Evolutionary conservation across 352 stramenopile genomes (phyloP), one percentile per base, ranked within the genome.

Genomic region (Globisporangium irregulare): DNA sequence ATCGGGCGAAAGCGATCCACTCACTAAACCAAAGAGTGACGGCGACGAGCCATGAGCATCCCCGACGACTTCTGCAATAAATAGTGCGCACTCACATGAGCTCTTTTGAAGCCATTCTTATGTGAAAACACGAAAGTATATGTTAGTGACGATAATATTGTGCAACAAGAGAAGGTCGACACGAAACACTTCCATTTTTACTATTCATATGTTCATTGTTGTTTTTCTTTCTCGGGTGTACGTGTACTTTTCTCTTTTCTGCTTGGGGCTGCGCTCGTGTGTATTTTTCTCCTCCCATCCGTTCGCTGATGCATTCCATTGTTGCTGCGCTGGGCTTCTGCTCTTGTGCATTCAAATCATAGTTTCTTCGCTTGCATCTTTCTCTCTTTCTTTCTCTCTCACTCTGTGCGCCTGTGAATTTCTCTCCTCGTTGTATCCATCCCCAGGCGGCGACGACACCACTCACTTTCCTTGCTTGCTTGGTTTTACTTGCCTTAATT

Each of bases 161-260:
- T 25, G 57, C 14, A 34, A 34, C 10, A 63, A 34, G 27, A 53
- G 10, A 36, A 4, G 1, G n/a, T n/a, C 56, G 3, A 36, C 38
- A 64, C 27, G 43, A 56, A 53, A 41, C 20, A 64, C 59, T 41
- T 27, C 24, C 59, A 64, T 22, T 55, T 36, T 64, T 38, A 64
- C 38, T 64, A 64, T 64, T 64, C 59, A 56, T 55, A 64, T 64
- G 38, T 64, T 64, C 36, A 54, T 64, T 62, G 3, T 25, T 48
- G 24, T 10, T 64, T 25, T 25, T 24, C 18, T 51, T 56, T 20
- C 34, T 54, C 25, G 54, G 15, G 24, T 53, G 59, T 41, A 56
- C 38, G 59, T 27, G 59, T 34, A 22, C 15, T 64, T 41, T 41
- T 56, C 22, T 53, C 29, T 15, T 67, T 41, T 56, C 15, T 65